Base-by-base conservation (phyloP, 805 yeast genomes). In the Cephaloascus albidus region DNA sequence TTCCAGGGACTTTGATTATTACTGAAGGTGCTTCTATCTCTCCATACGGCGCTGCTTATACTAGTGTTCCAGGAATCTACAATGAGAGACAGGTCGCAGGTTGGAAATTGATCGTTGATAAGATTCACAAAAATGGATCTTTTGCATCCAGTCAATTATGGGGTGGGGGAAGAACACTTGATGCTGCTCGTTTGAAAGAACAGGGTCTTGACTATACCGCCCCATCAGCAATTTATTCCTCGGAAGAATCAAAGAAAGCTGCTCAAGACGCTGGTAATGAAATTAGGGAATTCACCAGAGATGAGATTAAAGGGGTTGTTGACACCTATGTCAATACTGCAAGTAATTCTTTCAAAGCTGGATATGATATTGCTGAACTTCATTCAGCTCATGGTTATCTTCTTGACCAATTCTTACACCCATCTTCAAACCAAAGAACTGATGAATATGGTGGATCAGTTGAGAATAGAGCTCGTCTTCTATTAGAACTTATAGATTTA, bases 11-110 rank as follows among this genome's bases (percentile, higher is more conserved):
- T 15, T 55, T 82, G 44, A 45, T 80, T 26, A 70, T 77, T 45
- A 59, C 81, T 6, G 88, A 81, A 53, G 86, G 78, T 12, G 70
- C 81, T 1, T 66, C 64, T 47, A 65, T 68, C n/a, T 58, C 75
- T 12, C 50, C 58, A 2, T 40, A 54, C 61, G 63, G 63, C 36
- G 50, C 51, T 2, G 40, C 37, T 10, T 39, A 38, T 34, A 17
- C 32, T 4, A 35, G 27, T n/a, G 46, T 37, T 10, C 47, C 51
- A 4, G 51, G 49, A 2, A 46, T 50, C 18, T 45, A 32, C 35
- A 41, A 38, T 12, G 45, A 45, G 6, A 36, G 41, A 10, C 55
- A 51, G n/a, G 47, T 39, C 18, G 27, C 19, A 28, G 45, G 44
- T 4, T 46, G 51, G 50, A 44, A 41, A 36, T 36, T 37, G 33